phyloP scores from a whole-genome alignment of 2,329 filamentous ascomycete genomes.

The Ophiobolus disseminans region DNA sequence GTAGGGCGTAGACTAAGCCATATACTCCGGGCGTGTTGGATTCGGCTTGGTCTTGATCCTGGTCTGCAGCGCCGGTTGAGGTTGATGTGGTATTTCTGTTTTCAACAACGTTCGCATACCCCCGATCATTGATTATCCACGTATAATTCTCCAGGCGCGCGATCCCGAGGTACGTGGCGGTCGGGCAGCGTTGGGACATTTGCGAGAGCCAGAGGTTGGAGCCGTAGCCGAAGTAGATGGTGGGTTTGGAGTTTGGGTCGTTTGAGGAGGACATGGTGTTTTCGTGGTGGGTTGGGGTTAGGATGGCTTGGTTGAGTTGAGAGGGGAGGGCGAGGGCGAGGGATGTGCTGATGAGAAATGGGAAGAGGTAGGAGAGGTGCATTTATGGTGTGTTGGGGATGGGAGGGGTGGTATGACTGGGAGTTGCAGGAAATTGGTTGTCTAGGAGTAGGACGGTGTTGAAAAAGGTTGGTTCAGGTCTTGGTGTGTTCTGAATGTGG shows the following conservation, averaged over 20 bases:
- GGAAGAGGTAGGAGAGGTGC: no score
- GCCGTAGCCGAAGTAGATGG: slow-evolving; percentile 73
- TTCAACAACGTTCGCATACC: slow-evolving; percentile 71
- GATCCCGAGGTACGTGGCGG: slow-evolving; percentile 63
- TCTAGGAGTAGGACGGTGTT: no score
- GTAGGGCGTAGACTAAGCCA: slow-evolving; percentile 45
- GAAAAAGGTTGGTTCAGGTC: no score
- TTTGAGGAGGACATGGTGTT: not conserved
- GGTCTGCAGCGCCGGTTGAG: slow-evolving; percentile 7
- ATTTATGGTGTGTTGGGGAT: no score
- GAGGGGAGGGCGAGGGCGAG: not conserved
- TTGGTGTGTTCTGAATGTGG: no score
- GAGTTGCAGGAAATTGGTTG: no score
- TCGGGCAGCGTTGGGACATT: slow-evolving; percentile 68
- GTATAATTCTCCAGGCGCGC: slow-evolving; percentile 63
- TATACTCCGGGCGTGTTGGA: slow-evolving; percentile 31
- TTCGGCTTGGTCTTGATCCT: not conserved
- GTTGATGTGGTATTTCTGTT: not conserved
- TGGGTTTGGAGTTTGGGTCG: slow-evolving; percentile 23
- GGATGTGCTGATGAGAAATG: no score
- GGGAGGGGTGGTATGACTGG: no score
- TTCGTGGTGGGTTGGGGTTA: no score
- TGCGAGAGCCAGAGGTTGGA: slow-evolving; percentile 72
- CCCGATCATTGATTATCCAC: slow-evolving; percentile 72
- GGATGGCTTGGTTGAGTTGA: no score